Base-by-base conservation (phyloP, 2,329 filamentous ascomycete species). In the Biscogniauxia sp. region DNA sequence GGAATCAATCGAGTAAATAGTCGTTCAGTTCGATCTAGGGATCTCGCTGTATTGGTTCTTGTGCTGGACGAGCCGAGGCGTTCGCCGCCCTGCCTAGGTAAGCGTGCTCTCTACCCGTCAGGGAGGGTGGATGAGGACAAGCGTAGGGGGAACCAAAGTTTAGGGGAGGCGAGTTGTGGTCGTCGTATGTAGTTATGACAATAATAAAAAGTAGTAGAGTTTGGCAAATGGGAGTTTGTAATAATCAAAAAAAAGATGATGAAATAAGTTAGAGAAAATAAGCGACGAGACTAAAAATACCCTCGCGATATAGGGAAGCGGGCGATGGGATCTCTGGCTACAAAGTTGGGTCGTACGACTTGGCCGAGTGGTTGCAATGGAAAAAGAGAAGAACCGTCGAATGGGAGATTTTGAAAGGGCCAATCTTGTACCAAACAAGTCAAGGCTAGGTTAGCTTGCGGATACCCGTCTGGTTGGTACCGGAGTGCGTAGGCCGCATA, bases 401-500 rank as follows among this genome's bases (percentile, higher is more conserved):
- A 62, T 65, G 61, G 60, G 58, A 58, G 51, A 58, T 61, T 66
- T 66, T 49, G 19, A 23, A 54, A 54, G 55, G 56, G 68, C 64
- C 60, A 65, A 69, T 66, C 61, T 63, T 65, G 65, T 67, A 67
- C 69, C 69, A 69, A 71, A 69, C 67, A 68, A 61, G 68, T 66
- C 65, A 66, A 66, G 65, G 63, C 61, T 61, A 45, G 37, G 62
- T 61, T 20, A 63, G 61, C 55, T 67, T 64, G 66, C 68, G 67
- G 68, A 67, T 71, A 72, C 69, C 72, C 72, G 68, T 68, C 70
- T 71, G 70, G 63, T 69, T 66, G 69, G 69, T 64, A 65, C 54
- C 62, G 66, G 66, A 61, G 56, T 62, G 62, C 63, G 61, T 61
- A 66, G 70, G 71, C 68, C 69, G 71, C 71, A 73, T 70, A 66